phyloP scores from a whole-genome alignment of 192 early-diverging fungal species.

The Dissophora globulifera region DNA sequence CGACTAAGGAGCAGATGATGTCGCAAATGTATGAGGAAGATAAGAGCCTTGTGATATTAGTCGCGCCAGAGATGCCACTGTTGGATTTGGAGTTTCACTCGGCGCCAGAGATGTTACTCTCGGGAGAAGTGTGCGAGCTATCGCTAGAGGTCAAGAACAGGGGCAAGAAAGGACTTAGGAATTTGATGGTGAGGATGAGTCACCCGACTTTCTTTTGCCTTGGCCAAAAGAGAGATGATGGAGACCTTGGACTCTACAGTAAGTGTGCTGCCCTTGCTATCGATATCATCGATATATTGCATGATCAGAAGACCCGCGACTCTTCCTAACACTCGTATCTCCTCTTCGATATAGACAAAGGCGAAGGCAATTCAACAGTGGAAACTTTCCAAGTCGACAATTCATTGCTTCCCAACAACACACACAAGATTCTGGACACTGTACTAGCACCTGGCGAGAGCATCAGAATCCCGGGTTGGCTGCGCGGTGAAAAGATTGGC shows the following conservation, averaged over 20 bases:
- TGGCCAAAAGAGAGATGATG: conserved; percentile 60
- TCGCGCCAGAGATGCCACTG: conserved; percentile 86
- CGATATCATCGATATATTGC: not conserved
- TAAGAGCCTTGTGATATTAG: conserved; percentile 73
- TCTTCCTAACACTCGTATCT: too few relatives aligned
- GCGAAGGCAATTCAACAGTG: conserved; percentile 15
- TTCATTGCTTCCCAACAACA: conserved; percentile 49
- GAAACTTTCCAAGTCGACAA: conserved; percentile 59
- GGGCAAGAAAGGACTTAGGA: conserved; percentile 77
- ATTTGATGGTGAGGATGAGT: conserved; percentile 79
- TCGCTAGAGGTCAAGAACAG: conserved; percentile 87
- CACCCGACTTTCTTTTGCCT: conserved; percentile 90
- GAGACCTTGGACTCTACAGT: conserved; percentile 56
- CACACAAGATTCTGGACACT: conserved; percentile 27
- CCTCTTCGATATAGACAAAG: conserved; percentile 20
- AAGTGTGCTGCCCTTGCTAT: conserved; percentile 9
- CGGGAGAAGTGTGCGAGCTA: conserved; percentile 81
- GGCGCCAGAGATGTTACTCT: conserved; percentile 81
- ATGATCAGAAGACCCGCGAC: too few relatives aligned
- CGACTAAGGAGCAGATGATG: conserved; percentile 76
- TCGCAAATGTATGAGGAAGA: conserved; percentile 74
- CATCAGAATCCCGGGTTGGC: conserved; percentile 84
- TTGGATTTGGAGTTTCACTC: conserved; percentile 80
- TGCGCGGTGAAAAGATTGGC: conserved; percentile 92
- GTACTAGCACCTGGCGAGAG: conserved; percentile 75